phyloP scores from a whole-genome alignment of 345 rosid genomes.

The Reutealis trisperma region DNA sequence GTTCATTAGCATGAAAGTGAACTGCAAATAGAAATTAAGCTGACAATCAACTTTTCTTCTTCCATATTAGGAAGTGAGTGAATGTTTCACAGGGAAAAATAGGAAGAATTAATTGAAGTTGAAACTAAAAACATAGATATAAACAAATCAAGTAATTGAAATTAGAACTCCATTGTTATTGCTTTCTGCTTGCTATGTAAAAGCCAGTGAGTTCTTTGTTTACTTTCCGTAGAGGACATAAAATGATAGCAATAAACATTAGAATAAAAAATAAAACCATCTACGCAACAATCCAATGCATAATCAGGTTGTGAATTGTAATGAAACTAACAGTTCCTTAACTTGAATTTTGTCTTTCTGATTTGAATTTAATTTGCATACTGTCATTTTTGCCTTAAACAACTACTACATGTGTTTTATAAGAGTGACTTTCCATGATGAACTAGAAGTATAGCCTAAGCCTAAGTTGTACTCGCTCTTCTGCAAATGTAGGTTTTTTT shows the following conservation, averaged over 20 bases:
- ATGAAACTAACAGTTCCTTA: background rate
- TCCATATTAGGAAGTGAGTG: background rate
- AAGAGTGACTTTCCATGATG: constrained; percentile 9
- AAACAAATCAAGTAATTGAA: background rate
- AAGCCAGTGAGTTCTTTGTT: background rate
- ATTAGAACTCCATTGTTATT: background rate
- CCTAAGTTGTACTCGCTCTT: background rate
- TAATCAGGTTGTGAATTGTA: background rate
- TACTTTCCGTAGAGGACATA: constrained; percentile 13
- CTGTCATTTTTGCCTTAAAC: background rate
- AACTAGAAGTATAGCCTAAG: background rate
- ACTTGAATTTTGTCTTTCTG: background rate
- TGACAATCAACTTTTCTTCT: constrained; percentile 2
- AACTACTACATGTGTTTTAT: background rate
- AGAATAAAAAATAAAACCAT: background rate
- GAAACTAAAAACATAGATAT: background rate
- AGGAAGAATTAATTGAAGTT: background rate
- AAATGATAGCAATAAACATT: background rate
- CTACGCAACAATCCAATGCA: background rate
- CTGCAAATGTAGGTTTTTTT: background rate
- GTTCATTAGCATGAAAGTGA: background rate
- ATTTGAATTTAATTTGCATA: background rate
- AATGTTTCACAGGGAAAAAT: background rate
- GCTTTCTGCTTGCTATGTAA: background rate
- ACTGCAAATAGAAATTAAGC: background rate